A percentile compares a stretch with the other conserved stretches of the same genome.
Evolutionary conservation across 108 stramenopile species (phyloP).

Genomic region (Nannochloropsis oceanica): DNA sequence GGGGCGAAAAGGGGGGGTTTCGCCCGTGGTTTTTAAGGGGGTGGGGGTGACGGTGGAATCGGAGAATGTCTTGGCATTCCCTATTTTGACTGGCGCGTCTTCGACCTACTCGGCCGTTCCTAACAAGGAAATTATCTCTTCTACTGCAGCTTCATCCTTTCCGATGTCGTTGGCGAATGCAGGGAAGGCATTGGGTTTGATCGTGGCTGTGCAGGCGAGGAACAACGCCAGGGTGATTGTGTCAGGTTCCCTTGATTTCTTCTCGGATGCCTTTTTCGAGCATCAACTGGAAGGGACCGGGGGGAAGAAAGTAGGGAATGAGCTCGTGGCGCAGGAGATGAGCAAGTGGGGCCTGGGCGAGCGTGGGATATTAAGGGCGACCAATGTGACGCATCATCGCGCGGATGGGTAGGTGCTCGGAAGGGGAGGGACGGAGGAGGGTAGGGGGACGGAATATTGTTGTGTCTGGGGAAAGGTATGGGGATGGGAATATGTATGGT

Average conservation of each 20-base stretch:
- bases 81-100: not conserved
- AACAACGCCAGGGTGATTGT: slow-evolving; percentile 39
- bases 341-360: slow-evolving; percentile 34
- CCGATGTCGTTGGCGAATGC: not conserved
- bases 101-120: slow-evolving; percentile 3
- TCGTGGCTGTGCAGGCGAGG: slow-evolving; percentile 17
- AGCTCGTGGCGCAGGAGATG: slow-evolving; percentile 8
- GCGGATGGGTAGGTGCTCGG: slow-evolving; percentile 11
- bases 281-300: not conserved
- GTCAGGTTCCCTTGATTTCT: slow-evolving; percentile 25
- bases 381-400: slow-evolving; percentile 32
- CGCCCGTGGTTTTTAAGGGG: slow-evolving; percentile 4
- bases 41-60: not conserved
- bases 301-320: slow-evolving; percentile 7
- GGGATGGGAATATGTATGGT: not conserved
- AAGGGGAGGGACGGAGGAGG: not conserved
- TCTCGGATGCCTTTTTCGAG: slow-evolving; percentile 29
- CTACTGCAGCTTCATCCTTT: not conserved
- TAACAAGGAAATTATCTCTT: not conserved
- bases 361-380: slow-evolving; percentile 29
- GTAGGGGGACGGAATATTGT: not conserved
- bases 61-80: slow-evolving; percentile 2
- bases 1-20: not conserved
- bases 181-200: slow-evolving; percentile 1
- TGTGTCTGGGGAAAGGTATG: not conserved